Percentiles rank a stretch among this genome's conserved stretches.
Evolutionary conservation across 257 asterid genomes (phyloP).

Genomic region (Catharanthus roseus): DNA sequence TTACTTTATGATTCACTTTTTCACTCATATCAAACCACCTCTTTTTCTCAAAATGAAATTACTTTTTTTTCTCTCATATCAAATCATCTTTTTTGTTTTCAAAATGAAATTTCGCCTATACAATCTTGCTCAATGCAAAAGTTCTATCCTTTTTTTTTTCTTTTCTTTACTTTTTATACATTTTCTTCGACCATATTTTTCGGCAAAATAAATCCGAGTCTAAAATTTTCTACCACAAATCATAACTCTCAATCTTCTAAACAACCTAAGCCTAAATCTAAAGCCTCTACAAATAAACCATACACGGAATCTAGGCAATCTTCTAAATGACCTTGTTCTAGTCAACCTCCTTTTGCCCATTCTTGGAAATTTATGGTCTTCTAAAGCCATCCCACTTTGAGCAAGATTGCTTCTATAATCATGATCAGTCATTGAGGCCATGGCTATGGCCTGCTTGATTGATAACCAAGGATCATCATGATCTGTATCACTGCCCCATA

Average conservation of each 20-base stretch:
- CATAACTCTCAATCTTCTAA: constrained; percentile 38
- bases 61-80: too few species aligned
- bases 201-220: too few species aligned
- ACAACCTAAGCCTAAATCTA: constrained; percentile 29
- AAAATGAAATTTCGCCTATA: too few species aligned
- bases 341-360: constrained; percentile 25
- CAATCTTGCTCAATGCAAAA: too few species aligned
- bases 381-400: constrained; percentile 23
- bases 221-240: constrained; percentile 33
- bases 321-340: constrained; percentile 44
- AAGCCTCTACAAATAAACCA: constrained; percentile 49
- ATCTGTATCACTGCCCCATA: constrained; percentile 35
- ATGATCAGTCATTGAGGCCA: constrained; percentile 7
- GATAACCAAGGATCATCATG: constrained; percentile 57
- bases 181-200: too few species aligned
- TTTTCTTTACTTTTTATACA: too few species aligned
- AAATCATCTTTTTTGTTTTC: too few species aligned
- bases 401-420: constrained; percentile 15
- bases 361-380: not conserved
- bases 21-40: too few species aligned
- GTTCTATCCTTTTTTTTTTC: too few species aligned
- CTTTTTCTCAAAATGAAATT: too few species aligned
- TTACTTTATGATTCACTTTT: too few species aligned
- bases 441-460: constrained; percentile 16
- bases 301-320: constrained; percentile 42